These are phyloP conservation scores for Colletotrichum sp. DNA, from an alignment of 2,329 filamentous ascomycete species.

Conservation along the genomic window DNA sequence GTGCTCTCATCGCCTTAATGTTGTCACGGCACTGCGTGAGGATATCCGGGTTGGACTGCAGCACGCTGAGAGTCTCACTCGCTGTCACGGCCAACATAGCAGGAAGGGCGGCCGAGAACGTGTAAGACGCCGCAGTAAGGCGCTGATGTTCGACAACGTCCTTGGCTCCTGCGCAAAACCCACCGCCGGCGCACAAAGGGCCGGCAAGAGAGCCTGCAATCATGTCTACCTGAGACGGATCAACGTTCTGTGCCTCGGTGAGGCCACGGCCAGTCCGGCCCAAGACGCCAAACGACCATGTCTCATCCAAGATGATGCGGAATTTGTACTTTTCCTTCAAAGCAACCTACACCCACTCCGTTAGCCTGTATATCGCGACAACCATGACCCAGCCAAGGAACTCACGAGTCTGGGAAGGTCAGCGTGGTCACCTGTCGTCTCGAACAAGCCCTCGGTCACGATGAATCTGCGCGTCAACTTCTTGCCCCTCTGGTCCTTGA, in stretches of 20 bases:
- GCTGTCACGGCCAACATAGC: slow-evolving; percentile 95
- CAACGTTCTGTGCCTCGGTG: slow-evolving; percentile 96
- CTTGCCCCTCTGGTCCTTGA: slow-evolving; percentile 86
- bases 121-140: slow-evolving; percentile 90
- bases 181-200: slow-evolving; percentile 88
- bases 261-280: slow-evolving; percentile 90
- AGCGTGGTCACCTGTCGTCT: slow-evolving; percentile 84
- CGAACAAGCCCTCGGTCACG: slow-evolving; percentile 93
- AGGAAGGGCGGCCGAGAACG: slow-evolving; percentile 92
- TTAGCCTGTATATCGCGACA: background rate
- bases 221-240: slow-evolving; percentile 94
- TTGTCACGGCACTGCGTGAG: slow-evolving; percentile 82
- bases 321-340: slow-evolving; percentile 98
- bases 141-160: slow-evolving; percentile 97
- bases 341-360: slow-evolving; percentile 57
- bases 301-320: slow-evolving; percentile 95
- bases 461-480: slow-evolving; percentile 92
- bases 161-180: slow-evolving; percentile 90
- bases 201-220: slow-evolving; percentile 92
- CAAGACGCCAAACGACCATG: slow-evolving; percentile 94
- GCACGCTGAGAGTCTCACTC: slow-evolving; percentile 84
- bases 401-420: slow-evolving; percentile 84
- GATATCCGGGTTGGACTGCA: slow-evolving; percentile 87
- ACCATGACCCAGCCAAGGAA: slow-evolving; percentile 11
- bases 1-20: slow-evolving; percentile 81